These are phyloP conservation scores for Leptoxyphium fumago DNA, from an alignment of 2,329 filamentous ascomycete genomes.

Conservation along the genomic window DNA sequence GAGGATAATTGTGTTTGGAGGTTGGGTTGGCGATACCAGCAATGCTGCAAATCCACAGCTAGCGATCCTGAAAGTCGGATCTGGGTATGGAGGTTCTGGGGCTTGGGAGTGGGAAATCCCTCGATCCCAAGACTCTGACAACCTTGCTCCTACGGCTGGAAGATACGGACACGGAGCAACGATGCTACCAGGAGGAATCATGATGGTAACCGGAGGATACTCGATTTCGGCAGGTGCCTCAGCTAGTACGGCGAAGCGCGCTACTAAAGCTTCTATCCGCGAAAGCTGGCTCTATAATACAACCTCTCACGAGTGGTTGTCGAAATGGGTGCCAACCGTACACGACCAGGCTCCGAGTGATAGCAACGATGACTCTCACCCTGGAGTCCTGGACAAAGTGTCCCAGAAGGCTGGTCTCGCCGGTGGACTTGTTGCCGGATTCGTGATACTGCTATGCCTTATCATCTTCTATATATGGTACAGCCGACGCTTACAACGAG, in stretches of 20 bases:
- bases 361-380: conserved; percentile 4
- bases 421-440: conserved; percentile 29
- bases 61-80: conserved; percentile 58
- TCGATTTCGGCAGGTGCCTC: conserved; percentile 28
- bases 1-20: conserved; percentile 66
- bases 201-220: conserved; percentile 48
- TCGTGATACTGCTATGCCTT: conserved; percentile 26
- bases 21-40: conserved; percentile 75
- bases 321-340: conserved; percentile 36
- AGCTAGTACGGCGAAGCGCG: conserved; percentile 21
- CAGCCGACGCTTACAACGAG: conserved; percentile 23
- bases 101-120: conserved; percentile 61
- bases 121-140: conserved; percentile 25
- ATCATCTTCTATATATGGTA: conserved; percentile 35
- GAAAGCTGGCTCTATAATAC: conserved; percentile 45
- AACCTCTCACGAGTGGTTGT: conserved; percentile 44
- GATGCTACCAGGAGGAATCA: conserved; percentile 45
- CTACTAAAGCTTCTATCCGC: conserved; percentile 21
- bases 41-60: conserved; percentile 72
- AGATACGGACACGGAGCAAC: conserved; percentile 47
- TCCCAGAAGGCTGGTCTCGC: conserved; percentile 32
- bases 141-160: conserved; percentile 30
- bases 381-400: conserved; percentile 25
- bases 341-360: conserved; percentile 13
- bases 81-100: conserved; percentile 48